Conservation (phyloP, 78 protist genomes). For the Guillardia theta region DNA sequence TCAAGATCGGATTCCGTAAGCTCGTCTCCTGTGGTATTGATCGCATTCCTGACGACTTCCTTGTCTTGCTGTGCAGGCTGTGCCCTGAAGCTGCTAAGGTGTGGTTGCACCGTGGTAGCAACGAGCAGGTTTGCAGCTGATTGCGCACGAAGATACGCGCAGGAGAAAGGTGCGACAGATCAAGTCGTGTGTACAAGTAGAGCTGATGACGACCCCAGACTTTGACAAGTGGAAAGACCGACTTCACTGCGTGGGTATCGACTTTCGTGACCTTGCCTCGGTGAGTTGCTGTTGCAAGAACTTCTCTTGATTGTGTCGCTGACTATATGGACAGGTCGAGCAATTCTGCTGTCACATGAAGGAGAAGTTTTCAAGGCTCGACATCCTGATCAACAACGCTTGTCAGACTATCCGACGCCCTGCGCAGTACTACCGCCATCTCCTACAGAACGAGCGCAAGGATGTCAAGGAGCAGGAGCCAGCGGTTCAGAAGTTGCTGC, state of each 20-base stretch:
- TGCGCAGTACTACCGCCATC: conserved; percentile 54
- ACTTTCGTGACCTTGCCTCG: conserved; percentile 51
- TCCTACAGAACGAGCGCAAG: background rate
- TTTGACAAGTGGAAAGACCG: conserved; percentile 28
- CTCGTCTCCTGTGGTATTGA: too few species aligned
- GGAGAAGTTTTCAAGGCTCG: background rate
- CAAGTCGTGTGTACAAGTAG: too few species aligned
- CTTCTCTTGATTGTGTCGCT: too few species aligned
- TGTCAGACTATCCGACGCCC: conserved; percentile 56
- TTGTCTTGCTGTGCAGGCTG: background rate
- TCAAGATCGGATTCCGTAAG: conserved; percentile 57
- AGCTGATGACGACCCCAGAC: conserved; percentile 47
- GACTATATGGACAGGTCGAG: too few species aligned
- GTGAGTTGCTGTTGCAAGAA: too few species aligned
- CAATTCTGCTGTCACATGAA: background rate
- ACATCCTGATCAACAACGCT: conserved; percentile 43
- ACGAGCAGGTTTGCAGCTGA: conserved; percentile 57
- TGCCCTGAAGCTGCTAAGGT: conserved; percentile 55
- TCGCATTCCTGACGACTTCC: too few species aligned
- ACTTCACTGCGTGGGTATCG: conserved; percentile 55
- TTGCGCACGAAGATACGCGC: background rate
- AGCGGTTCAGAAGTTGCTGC: background rate
- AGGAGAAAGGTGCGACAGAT: background rate
- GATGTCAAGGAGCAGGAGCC: background rate
- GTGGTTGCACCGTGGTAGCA: conserved; percentile 64